Evolutionary conservation across 2,329 filamentous ascomycete species (phyloP), one percentile per base, ranked within the genome.

Genomic region (Clarireedia hainanense): DNA sequence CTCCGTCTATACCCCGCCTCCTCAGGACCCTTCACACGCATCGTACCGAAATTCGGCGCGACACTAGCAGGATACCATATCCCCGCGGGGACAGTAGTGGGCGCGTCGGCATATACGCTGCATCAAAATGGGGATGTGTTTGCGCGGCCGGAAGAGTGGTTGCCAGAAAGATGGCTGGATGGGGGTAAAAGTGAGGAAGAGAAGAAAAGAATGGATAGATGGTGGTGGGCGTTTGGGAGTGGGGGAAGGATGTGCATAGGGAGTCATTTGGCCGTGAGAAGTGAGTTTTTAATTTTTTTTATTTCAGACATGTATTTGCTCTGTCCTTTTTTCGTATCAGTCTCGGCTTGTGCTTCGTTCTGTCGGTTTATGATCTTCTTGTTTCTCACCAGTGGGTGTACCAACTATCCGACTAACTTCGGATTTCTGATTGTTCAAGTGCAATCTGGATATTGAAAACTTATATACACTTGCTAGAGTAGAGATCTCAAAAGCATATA

Each of bases 161-260:
- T 77, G 1, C 72, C 80, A 0, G 70, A 75, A 40, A 65, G 57
- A 15, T 83, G 79, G 74, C 71, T 86, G 5, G 72, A 71, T 9
- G 67, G 71, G 3, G 67, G 71, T 15, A 23, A 45, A 20, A 20
- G n/a, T 15, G 63, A 59, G 9, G 66, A 72, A 48, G 61, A 65
- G 43, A 69, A 40, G 24, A 71, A 58, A 42, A 69, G 71, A 23
- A 74, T 76, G 65, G 75, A 76, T 40, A 73, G 76, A 5, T 78
- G 79, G 10, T 86, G 84, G 59, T 80, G 82, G 73, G 81, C 83
- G 0, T 88, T 88, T 66, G 80, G 83, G 0, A 84, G 79, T 10
- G 85, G 85, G 0, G 79, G 83, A 0, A 74, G 84, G 23, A 83
- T 84, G 67, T 88, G 85, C 60, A 73, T 89, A 3, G 85, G 84